These are phyloP conservation scores for Iberis pinnata DNA, from an alignment of 345 rosid genomes.

Conservation along the genomic window DNA sequence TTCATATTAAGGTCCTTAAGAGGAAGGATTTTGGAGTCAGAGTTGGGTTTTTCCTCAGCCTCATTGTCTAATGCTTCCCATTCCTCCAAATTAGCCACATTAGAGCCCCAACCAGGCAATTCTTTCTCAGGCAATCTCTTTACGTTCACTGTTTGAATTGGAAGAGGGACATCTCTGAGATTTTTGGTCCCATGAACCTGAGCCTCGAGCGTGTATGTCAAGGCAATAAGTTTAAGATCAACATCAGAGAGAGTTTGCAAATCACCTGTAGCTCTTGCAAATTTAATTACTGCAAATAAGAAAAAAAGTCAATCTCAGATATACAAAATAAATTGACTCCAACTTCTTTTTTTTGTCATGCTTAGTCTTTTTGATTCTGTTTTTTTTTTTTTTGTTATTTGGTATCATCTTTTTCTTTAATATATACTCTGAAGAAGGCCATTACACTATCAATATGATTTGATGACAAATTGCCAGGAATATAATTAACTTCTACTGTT, in stretches of 20 bases:
- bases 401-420: too few relatives aligned
- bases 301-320: not conserved
- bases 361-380: too few relatives aligned
- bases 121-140: conserved; percentile 86
- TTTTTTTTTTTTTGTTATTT: too few relatives aligned
- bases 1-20: conserved; percentile 67
- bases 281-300: conserved; percentile 48
- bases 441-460: conserved; percentile 17
- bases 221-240: conserved; percentile 75
- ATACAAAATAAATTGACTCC: not conserved
- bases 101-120: conserved; percentile 90
- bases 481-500: too few relatives aligned
- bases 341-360: too few relatives aligned
- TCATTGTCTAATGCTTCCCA: conserved; percentile 81
- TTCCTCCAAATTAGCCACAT: conserved; percentile 82
- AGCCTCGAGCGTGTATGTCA: conserved; percentile 72
- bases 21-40: conserved; percentile 66
- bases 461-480: too few relatives aligned
- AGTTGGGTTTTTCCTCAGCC: conserved; percentile 37
- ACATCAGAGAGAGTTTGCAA: conserved; percentile 82
- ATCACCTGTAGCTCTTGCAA: conserved; percentile 89
- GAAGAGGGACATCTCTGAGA: conserved; percentile 72
- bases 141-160: conserved; percentile 61
- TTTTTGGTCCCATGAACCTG: conserved; percentile 71
- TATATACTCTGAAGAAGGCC: not conserved